Evolutionary conservation across 1,284 basidiomycete species (phyloP).

Genomic region (Mycosarcoma maydis): DNA sequence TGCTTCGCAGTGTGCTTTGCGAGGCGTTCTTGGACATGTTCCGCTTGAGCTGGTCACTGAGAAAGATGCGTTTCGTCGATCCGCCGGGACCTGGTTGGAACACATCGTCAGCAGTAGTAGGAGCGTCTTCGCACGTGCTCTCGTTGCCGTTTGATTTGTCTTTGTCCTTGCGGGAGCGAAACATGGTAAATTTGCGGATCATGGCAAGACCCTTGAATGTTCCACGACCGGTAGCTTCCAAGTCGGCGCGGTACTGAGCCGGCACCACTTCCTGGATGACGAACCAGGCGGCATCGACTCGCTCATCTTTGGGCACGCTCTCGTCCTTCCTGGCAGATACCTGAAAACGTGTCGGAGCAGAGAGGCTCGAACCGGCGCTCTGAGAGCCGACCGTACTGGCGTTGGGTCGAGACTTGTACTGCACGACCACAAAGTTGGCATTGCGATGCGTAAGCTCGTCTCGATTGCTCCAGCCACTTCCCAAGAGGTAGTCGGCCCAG

Average conservation of each 20-base stretch:
- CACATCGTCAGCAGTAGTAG: constrained; percentile 34
- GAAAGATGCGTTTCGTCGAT: constrained; percentile 48
- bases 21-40: constrained; percentile 19
- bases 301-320: constrained; percentile 31
- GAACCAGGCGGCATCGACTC: constrained; percentile 63
- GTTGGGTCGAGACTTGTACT: constrained; percentile 56
- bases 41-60: constrained; percentile 38
- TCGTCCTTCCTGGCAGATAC: constrained; percentile 25
- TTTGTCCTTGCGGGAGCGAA: constrained; percentile 41
- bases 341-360: constrained; percentile 27
- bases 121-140: background rate
- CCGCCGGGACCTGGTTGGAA: constrained; percentile 51
- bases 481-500: constrained; percentile 63
- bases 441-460: constrained; percentile 64
- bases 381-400: constrained; percentile 45
- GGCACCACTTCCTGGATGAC: constrained; percentile 64
- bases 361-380: constrained; percentile 25
- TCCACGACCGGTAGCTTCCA: constrained; percentile 44
- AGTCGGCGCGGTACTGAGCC: constrained; percentile 54
- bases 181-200: constrained; percentile 63
- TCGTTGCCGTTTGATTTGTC: constrained; percentile 14
- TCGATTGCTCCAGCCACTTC: constrained; percentile 65
- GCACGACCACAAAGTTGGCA: constrained; percentile 65
- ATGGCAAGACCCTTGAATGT: constrained; percentile 51
- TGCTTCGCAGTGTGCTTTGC: constrained; percentile 15